These are phyloP conservation scores for Leccinum pallidistipes DNA, from an alignment of 1,284 basidiomycete species.

Conservation along the genomic window DNA sequence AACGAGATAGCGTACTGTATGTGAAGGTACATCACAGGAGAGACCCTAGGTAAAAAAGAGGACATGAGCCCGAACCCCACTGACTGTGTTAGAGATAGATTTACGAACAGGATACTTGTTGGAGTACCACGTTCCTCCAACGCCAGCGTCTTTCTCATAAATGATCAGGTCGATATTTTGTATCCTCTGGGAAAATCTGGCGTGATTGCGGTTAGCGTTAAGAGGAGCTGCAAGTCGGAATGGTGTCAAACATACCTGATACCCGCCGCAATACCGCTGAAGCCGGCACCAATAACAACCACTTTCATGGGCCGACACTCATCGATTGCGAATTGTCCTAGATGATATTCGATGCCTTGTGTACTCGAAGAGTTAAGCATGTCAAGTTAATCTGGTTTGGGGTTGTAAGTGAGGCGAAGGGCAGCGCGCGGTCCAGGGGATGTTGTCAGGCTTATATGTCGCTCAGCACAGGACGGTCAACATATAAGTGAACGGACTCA, in stretches of 20 bases:
- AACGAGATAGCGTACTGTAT: conserved; percentile 39
- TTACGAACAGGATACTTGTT: conserved; percentile 39
- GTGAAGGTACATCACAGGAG: conserved; percentile 52
- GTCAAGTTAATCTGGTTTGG: not conserved
- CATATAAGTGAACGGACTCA: not conserved
- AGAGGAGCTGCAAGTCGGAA: not conserved
- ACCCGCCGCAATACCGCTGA: conserved; percentile 40
- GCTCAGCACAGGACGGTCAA: too few species aligned
- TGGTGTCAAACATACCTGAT: conserved; percentile 41
- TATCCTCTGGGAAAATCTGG: conserved; percentile 53
- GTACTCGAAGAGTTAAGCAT: not conserved
- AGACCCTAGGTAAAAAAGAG: not conserved
- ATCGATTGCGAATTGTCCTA: conserved; percentile 22
- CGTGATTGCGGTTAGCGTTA: not conserved
- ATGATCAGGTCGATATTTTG: conserved; percentile 55
- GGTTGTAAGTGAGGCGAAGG: not conserved
- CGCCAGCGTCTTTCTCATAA: conserved; percentile 25
- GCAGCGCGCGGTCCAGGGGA: not conserved
- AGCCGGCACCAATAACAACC: conserved; percentile 22
- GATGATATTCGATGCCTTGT: not conserved
- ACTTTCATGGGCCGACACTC: conserved; percentile 18
- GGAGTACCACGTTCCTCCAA: conserved; percentile 60
- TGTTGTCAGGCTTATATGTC: not conserved
- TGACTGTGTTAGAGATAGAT: not conserved
- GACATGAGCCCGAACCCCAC: not conserved